A percentile compares a stretch with the other conserved stretches of the same genome.
These are phyloP conservation scores for Vachellia pachyceras DNA, from an alignment of 306 rosid species.

Conservation along the genomic window DNA sequence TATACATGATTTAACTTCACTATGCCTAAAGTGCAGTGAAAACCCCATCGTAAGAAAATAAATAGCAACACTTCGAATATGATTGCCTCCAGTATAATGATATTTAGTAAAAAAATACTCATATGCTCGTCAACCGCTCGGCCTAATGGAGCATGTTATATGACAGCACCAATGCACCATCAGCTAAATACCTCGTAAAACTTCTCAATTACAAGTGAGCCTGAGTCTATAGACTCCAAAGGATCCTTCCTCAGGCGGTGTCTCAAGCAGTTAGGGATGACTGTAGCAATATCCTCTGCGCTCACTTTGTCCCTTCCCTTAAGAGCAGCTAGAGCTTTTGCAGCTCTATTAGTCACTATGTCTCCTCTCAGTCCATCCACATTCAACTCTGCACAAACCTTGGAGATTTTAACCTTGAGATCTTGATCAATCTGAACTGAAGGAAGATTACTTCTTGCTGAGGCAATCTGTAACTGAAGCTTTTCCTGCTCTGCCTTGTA, in stretches of 20 bases:
- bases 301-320: conserved; percentile 78
- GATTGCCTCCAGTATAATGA: too few species aligned
- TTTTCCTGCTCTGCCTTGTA: conserved; percentile 72
- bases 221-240: conserved; percentile 85
- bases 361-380: conserved; percentile 96
- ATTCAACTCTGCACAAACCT: conserved; percentile 81
- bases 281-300: conserved; percentile 83
- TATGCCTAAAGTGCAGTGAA: conserved; percentile 1
- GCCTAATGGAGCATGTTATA: conserved; percentile 27
- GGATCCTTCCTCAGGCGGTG: conserved; percentile 93
- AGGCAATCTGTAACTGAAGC: conserved; percentile 64
- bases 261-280: conserved; percentile 90
- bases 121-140: conserved; percentile 35
- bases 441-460: conserved; percentile 69
- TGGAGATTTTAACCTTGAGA: conserved; percentile 80
- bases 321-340: conserved; percentile 79
- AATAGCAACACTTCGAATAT: too few species aligned
- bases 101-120: conserved; percentile 20
- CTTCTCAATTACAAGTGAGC: conserved; percentile 83
- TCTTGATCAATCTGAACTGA: conserved; percentile 75
- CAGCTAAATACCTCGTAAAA: conserved; percentile 83
- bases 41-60: conserved; percentile 27
- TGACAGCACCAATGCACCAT: conserved; percentile 35
- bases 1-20: conserved; percentile 16
- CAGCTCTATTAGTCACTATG: conserved; percentile 87